Percentiles rank a stretch among this genome's conserved stretches.
Evolutionary conservation across 2,329 filamentous ascomycete species (phyloP).

Genomic region (Colletotrichum spaethianum): DNA sequence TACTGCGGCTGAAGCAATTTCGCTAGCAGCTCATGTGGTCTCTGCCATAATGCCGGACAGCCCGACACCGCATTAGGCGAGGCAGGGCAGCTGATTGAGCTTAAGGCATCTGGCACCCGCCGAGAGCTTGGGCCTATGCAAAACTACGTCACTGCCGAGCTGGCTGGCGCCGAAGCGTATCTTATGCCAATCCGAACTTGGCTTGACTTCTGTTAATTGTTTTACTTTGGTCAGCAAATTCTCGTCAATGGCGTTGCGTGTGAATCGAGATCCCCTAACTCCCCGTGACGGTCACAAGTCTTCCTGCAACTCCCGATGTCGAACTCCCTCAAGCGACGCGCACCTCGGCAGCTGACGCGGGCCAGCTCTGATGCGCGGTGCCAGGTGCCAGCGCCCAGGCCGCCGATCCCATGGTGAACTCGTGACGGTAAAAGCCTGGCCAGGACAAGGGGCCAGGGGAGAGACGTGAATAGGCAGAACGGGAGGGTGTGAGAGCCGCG

Average conservation of each 20-base stretch:
- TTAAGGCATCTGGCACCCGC: conserved; percentile 9
- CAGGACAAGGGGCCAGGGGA: conserved; percentile 15
- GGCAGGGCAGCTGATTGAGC: conserved; percentile 21
- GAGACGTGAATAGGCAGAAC: no score
- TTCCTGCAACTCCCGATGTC: conserved; percentile 1
- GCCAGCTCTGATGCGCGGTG: conserved; percentile 1
- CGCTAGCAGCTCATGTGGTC: conserved; percentile 8
- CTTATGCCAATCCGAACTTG: background rate
- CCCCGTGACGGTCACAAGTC: background rate
- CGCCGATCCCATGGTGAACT: conserved; percentile 29
- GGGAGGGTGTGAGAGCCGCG: conserved; percentile 12
- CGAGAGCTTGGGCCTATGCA: conserved; percentile 14
- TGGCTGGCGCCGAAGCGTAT: background rate
- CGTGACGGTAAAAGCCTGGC: conserved; percentile 27
- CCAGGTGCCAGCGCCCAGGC: conserved; percentile 35
- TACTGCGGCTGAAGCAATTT: conserved; percentile 12
- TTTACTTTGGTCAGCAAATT: background rate
- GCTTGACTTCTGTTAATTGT: no score
- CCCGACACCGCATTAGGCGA: conserved; percentile 24
- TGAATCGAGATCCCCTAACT: conserved; percentile 8
- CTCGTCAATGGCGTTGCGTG: background rate
- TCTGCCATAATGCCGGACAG: conserved; percentile 24
- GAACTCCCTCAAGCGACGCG: conserved; percentile 1
- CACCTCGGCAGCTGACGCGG: conserved; percentile 33
- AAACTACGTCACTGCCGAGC: conserved; percentile 11